Conservation (phyloP, 768 basidiomycete species). For the Hortiboletus flavorubellus region DNA sequence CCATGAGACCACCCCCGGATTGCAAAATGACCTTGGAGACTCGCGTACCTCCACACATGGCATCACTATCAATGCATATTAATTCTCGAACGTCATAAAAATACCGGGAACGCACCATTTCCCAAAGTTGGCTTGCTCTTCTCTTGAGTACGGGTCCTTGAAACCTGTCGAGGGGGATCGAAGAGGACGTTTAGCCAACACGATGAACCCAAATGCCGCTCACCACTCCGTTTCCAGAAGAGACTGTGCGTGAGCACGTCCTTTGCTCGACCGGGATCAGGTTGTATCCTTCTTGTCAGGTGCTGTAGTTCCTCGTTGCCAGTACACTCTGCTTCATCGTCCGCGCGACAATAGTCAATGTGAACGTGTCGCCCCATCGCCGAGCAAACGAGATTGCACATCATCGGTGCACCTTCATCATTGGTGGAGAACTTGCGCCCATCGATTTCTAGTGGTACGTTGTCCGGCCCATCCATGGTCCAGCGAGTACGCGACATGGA, state of each 20-base stretch:
- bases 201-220: neutral
- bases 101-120: conserved; percentile 42
- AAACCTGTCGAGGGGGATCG: conserved; percentile 38
- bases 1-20: neutral
- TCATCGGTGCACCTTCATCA: conserved; percentile 60
- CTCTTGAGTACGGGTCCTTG: conserved; percentile 61
- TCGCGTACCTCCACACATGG: conserved; percentile 47
- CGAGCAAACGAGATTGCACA: conserved; percentile 56
- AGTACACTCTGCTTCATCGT: conserved; percentile 34
- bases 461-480: conserved; percentile 53
- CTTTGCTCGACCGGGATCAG: conserved; percentile 46
- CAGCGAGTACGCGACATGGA: conserved; percentile 59
- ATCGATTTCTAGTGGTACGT: conserved; percentile 47
- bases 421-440: conserved; percentile 52
- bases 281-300: conserved; percentile 39
- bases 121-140: conserved; percentile 50
- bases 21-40: neutral
- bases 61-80: conserved; percentile 35
- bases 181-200: neutral
- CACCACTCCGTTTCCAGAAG: conserved; percentile 59
- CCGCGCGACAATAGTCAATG: conserved; percentile 52
- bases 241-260: conserved; percentile 53
- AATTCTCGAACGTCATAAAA: neutral
- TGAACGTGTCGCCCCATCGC: conserved; percentile 56
- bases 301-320: conserved; percentile 46